A percentile compares a stretch with the other conserved stretches of the same genome.
phyloP scores from a whole-genome alignment of 208 protist species.

The Leishmania aethiopica region DNA sequence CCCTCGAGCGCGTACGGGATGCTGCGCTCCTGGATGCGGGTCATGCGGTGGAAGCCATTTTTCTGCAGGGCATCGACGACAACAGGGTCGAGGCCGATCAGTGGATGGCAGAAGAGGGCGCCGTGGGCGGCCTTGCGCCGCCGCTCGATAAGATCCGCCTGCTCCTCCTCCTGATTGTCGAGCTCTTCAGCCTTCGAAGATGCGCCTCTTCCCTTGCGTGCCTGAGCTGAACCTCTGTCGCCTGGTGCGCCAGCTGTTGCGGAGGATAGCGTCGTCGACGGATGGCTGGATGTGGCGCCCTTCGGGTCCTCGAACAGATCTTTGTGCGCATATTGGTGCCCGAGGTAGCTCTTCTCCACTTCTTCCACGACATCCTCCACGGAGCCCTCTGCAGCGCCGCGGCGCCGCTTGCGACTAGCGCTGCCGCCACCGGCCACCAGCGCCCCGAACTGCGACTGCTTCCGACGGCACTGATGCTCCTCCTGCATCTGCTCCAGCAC shows the following conservation, averaged over 20 bases:
- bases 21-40: slow-evolving; percentile 93
- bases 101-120: slow-evolving; percentile 71
- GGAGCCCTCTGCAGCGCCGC: slow-evolving; percentile 8
- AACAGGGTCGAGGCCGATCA: slow-evolving; percentile 63
- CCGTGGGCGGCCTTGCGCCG: slow-evolving; percentile 37
- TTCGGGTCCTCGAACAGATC: slow-evolving; percentile 18
- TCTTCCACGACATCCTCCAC: slow-evolving; percentile 30
- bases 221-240: not conserved
- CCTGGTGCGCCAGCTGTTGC: not conserved
- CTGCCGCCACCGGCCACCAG: slow-evolving; percentile 13
- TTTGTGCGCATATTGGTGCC: slow-evolving; percentile 31
- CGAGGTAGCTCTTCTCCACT: slow-evolving; percentile 51
- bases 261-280: not conserved
- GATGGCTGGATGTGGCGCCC: not conserved
- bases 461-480: slow-evolving; percentile 64
- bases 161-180: slow-evolving; percentile 6
- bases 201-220: not conserved
- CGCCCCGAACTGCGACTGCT: slow-evolving; percentile 15
- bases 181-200: not conserved
- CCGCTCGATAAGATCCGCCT: slow-evolving; percentile 30
- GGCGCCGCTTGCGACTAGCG: slow-evolving; percentile 20
- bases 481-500: slow-evolving; percentile 82
- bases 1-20: slow-evolving; percentile 93
- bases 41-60: slow-evolving; percentile 87
- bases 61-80: slow-evolving; percentile 57